These are phyloP conservation scores for Gracilaria domingensis DNA, from an alignment of 23 red algal genomes.

Conservation along the genomic window DNA sequence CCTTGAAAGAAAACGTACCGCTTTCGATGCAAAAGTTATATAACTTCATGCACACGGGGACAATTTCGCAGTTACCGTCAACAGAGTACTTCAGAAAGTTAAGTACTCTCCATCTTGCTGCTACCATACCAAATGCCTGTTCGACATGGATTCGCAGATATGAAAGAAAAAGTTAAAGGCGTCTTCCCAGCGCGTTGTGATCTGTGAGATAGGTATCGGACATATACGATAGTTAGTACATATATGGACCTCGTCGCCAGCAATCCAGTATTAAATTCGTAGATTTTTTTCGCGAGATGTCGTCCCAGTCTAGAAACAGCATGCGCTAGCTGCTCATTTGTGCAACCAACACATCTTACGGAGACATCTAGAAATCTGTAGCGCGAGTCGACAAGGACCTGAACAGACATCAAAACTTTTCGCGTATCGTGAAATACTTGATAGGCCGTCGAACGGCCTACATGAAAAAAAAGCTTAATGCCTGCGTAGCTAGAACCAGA, in stretches of 20 bases:
- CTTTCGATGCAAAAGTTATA: constrained; percentile 18
- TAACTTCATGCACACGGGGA: neutral
- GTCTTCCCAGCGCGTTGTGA: neutral
- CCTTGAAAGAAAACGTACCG: neutral
- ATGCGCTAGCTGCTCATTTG: constrained; percentile 8
- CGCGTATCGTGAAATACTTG: constrained; percentile 6
- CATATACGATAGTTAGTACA: constrained; percentile 7
- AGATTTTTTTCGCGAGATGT: neutral
- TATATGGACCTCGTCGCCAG: constrained; percentile 11
- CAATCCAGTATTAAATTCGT: constrained; percentile 1
- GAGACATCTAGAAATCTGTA: constrained; percentile 34
- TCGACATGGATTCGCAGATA: constrained; percentile 12
- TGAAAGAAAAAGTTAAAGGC: constrained; percentile 21
- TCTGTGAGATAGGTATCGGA: neutral
- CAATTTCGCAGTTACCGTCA: neutral
- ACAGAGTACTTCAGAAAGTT: neutral
- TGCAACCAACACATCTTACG: constrained; percentile 2
- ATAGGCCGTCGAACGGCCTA: neutral
- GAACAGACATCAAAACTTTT: neutral
- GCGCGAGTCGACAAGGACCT: constrained; percentile 19
- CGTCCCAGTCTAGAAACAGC: neutral
- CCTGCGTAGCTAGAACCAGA: neutral
- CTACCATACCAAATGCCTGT: constrained; percentile 17
- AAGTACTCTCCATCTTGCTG: neutral
- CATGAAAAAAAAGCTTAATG: constrained; percentile 1